These are phyloP conservation scores for Candida chauliodis DNA, from an alignment of 805 yeast genomes.

Conservation along the genomic window DNA sequence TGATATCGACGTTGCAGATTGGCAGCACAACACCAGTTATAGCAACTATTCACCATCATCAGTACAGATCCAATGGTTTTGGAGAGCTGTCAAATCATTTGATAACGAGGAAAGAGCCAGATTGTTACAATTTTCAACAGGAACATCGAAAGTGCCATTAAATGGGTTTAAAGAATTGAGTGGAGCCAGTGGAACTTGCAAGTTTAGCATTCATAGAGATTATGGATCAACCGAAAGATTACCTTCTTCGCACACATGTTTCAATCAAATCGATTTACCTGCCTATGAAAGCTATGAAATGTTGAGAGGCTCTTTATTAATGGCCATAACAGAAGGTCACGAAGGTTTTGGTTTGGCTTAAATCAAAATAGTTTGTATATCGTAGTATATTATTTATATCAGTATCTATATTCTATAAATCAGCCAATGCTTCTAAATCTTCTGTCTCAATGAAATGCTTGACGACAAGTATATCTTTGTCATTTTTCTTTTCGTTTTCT, in stretches of 20 bases:
- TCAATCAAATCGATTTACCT: slow-evolving; percentile 91
- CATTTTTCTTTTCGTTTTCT: slow-evolving; percentile 42
- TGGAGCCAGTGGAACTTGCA: slow-evolving; percentile 82
- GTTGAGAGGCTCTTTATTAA: slow-evolving; percentile 70
- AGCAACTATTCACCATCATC: slow-evolving; percentile 79
- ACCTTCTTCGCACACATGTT: slow-evolving; percentile 96
- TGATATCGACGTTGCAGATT: slow-evolving; percentile 91
- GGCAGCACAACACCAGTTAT: slow-evolving; percentile 84
- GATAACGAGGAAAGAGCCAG: slow-evolving; percentile 93
- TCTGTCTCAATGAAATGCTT: slow-evolving; percentile 29
- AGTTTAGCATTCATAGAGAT: slow-evolving; percentile 86
- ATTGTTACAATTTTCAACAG: slow-evolving; percentile 91
- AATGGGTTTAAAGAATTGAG: slow-evolving; percentile 88
- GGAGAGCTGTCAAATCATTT: slow-evolving; percentile 96
- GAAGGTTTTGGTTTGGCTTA: slow-evolving; percentile 91
- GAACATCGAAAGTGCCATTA: slow-evolving; percentile 93
- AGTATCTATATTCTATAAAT: not conserved
- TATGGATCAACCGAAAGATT: slow-evolving; percentile 81
- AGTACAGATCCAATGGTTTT: slow-evolving; percentile 90
- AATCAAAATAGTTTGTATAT: not conserved
- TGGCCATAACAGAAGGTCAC: slow-evolving; percentile 91
- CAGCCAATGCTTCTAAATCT: slow-evolving; percentile 24
- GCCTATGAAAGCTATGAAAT: slow-evolving; percentile 88
- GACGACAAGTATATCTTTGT: slow-evolving; percentile 38
- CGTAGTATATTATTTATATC: slow-evolving; percentile 1